Percentiles rank a stretch among this genome's conserved stretches.
Conservation (phyloP, 306 rosid species). For the Prunus salicina region DNA sequence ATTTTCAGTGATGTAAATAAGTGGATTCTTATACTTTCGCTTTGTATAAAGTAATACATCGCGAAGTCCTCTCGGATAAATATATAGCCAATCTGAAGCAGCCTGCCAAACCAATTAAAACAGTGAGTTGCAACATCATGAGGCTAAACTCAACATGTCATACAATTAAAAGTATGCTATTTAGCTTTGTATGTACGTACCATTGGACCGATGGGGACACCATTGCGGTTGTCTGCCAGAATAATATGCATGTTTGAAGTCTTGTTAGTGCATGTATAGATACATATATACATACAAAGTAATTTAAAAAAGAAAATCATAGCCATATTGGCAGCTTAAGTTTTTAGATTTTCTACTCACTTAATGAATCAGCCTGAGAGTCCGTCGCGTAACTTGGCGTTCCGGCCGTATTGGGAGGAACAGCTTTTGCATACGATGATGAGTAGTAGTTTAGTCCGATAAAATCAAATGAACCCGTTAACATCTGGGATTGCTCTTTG, state of each 20-base stretch:
- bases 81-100: slow-evolving; percentile 24
- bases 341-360: slow-evolving; percentile 11
- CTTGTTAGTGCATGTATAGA: not conserved
- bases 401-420: slow-evolving; percentile 11
- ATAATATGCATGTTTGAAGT: not conserved
- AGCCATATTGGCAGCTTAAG: not conserved
- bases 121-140: not conserved
- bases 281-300: too few relatives aligned
- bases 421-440: slow-evolving; percentile 27
- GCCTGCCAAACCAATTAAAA: slow-evolving; percentile 11
- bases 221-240: slow-evolving; percentile 34
- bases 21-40: slow-evolving; percentile 42
- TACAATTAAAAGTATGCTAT: too few relatives aligned
- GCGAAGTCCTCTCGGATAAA: slow-evolving; percentile 44
- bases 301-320: too few relatives aligned
- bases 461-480: slow-evolving; percentile 40
- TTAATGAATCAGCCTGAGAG: not conserved
- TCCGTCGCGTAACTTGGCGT: slow-evolving; percentile 27
- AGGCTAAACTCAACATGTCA: too few relatives aligned
- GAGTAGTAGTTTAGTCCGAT: slow-evolving; percentile 45
- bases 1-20: slow-evolving; percentile 52
- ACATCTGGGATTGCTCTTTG: slow-evolving; percentile 23
- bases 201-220: slow-evolving; percentile 43
- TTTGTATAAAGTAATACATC: slow-evolving; percentile 42
- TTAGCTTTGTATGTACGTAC: slow-evolving; percentile 3